Evolutionary conservation across 306 rosid genomes (phyloP), one percentile per base, ranked within the genome.

Genomic region (Crataegus laevigata): DNA sequence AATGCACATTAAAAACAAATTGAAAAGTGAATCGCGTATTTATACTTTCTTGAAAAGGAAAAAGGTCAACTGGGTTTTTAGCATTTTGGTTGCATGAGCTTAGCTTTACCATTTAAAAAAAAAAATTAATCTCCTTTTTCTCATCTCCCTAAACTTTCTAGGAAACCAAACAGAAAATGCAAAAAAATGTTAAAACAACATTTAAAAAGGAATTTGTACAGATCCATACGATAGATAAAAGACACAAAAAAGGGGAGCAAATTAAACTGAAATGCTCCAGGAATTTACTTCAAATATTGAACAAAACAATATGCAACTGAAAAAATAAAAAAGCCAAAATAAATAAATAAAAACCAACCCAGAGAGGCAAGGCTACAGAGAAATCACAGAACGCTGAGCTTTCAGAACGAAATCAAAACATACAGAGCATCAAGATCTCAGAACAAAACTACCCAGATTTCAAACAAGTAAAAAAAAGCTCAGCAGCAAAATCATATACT

Each of bases 171-270:
- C 72, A 75, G 45, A 7, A 30, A 25, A 34, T 45, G 26, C 25
- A 25, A 18, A 45, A 67, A 47, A 43, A 51, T 51, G 45, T 55
- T 42, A 61, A 15, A 64, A 3, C 12, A 34, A 22, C 52, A 38
- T 22, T n/a, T 25, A 1, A 43, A 12, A 34, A 25, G 43, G 14
- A 70, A 15, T 26, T 8, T 12, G 26, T 8, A 65, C 72, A 72
- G 89, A 81, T 85, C 84, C 77, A 72, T 36, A 69, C 40, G 68
- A 63, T 19, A 47, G 13, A 10, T 6, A 73, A 59, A 66, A 42
- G 10, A 11, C 68, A 2, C 17, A 15, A 57, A 54, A 40, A 5
- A 7, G 57, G 24, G 38, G 29, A 43, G 24, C 25, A 22, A 66
- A 40, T 21, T 40, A 25, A 3, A 12, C 52, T 47, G 52, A 65